Evolutionary conservation across 305 asterid genomes (phyloP).

Genomic region (Ruellia speciosa): DNA sequence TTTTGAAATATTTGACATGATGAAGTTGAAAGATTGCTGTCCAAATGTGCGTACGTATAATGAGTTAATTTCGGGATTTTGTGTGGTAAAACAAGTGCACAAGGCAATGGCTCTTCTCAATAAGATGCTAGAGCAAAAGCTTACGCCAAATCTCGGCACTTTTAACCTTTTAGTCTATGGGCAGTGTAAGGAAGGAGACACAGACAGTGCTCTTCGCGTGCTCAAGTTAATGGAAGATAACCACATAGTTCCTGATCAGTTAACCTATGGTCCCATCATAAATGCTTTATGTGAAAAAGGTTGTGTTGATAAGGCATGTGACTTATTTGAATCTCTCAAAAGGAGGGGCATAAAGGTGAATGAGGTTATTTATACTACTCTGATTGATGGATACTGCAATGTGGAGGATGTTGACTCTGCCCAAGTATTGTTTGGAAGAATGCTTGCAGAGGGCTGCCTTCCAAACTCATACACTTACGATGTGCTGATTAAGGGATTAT

Average conservation of each 20-base stretch:
- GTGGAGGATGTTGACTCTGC: constrained; percentile 45
- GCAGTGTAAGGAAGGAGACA: constrained; percentile 60
- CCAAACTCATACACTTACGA: constrained; percentile 56
- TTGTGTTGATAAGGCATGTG: constrained; percentile 43
- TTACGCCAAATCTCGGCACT: constrained; percentile 47
- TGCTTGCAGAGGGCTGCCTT: constrained; percentile 41
- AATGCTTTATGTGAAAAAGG: constrained; percentile 58
- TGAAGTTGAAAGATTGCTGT: constrained; percentile 43
- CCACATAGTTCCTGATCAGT: constrained; percentile 52
- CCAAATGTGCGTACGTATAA: constrained; percentile 73
- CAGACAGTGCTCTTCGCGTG: constrained; percentile 61
- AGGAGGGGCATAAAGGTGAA: constrained; percentile 44
- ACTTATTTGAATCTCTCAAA: constrained; percentile 41
- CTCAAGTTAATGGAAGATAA: constrained; percentile 59
- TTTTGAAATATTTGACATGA: constrained; percentile 39
- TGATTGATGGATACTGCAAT: constrained; percentile 58
- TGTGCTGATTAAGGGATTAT: constrained; percentile 57
- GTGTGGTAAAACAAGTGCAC: constrained; percentile 48
- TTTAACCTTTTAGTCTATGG: constrained; percentile 61
- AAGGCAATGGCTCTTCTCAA: constrained; percentile 59
- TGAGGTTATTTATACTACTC: constrained; percentile 52
- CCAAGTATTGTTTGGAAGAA: constrained; percentile 40
- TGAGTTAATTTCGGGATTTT: constrained; percentile 63
- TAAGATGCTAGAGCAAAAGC: constrained; percentile 46
- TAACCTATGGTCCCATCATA: constrained; percentile 56